A percentile compares a stretch with the other conserved stretches of the same genome.
phyloP scores from a whole-genome alignment of 163 green algal genomes.

The Prototheca cutis region DNA sequence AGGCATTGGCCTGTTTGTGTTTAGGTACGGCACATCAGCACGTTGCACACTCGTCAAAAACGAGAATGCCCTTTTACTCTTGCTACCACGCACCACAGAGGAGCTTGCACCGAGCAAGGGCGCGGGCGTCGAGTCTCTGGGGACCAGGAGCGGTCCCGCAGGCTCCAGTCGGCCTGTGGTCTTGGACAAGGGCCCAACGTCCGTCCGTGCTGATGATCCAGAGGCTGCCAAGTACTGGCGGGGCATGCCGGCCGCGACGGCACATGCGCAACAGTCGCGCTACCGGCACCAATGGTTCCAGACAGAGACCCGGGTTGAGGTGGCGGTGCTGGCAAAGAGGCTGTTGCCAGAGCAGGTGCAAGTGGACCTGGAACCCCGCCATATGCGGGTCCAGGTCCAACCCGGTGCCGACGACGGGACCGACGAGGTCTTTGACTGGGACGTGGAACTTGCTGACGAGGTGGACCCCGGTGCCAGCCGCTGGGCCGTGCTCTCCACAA shows the following conservation, averaged over 20 bases:
- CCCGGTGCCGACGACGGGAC: background rate
- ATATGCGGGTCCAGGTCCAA: conserved; percentile 21
- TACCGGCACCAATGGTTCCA: conserved; percentile 66
- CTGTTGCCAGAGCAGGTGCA: conserved; percentile 48
- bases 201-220: conserved; percentile 8
- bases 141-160: background rate
- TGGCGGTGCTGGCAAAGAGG: conserved; percentile 73
- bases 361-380: conserved; percentile 22
- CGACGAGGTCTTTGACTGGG: conserved; percentile 39
- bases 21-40: too few relatives aligned
- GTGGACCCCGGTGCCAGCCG: conserved; percentile 34
- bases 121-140: background rate
- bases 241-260: conserved; percentile 3
- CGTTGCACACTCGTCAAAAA: too few relatives aligned
- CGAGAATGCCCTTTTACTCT: too few relatives aligned
- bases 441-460: conserved; percentile 46
- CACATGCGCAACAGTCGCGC: conserved; percentile 3
- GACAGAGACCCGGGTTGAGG: conserved; percentile 46
- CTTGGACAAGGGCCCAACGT: too few relatives aligned
- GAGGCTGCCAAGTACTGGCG: conserved; percentile 32
- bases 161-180: background rate
- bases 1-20: too few relatives aligned
- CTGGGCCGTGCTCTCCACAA: conserved; percentile 65
- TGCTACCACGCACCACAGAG: background rate
- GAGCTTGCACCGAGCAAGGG: conserved; percentile 1